Evolutionary conservation across 495 filamentous ascomycete species (phyloP), one percentile per base, ranked within the genome.

Genomic region (Lophiostoma macrostomum): DNA sequence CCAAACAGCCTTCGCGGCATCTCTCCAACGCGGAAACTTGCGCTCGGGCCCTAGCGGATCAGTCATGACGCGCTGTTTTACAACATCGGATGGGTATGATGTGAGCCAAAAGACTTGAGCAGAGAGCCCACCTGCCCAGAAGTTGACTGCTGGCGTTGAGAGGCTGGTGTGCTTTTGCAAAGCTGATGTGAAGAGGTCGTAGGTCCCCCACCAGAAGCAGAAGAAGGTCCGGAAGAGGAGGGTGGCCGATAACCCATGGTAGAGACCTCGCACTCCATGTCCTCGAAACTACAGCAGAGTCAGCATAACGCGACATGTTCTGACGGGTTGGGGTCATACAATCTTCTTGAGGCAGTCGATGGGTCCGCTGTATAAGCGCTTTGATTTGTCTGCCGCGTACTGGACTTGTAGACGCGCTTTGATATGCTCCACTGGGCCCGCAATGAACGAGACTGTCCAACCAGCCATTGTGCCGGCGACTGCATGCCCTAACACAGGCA

Each of bases 11-110:
- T 64, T 73, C 13, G 88, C 91, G 0, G 93, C 91, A 59, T 89
- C 82, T 61, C 74, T 81, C 93, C 93, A 98, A 42, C 76, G 73
- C 18, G 65, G 75, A 68, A 90, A 96, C 61, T 73, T 76, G 51
- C 82, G 75, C 61, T 87, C 76, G 0, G 84, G 81, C 4, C 84
- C 91, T 55, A 98, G 71, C 1, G 58, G 80, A 67, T 96, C 93
- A 16, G 90, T 95, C 93, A 98, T 96, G 43, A 98, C 82, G n/a
- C 90, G 81, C 70, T 96, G 91, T 74, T 98, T 98, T 19, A 98
- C 86, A 12, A 96, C 91, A 64, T 98, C 93, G 25, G 83, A 85
- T 11, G 93, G 93, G 65, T 98, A 98, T 35, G 83, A 84, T 19
- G 84, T 86, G 2, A 95, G 63, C 93, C 93, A 98, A 72, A 95